These are phyloP conservation scores for Nepenthes mirabilis DNA, from an alignment of 148 eudicot genomes.

Conservation along the genomic window DNA sequence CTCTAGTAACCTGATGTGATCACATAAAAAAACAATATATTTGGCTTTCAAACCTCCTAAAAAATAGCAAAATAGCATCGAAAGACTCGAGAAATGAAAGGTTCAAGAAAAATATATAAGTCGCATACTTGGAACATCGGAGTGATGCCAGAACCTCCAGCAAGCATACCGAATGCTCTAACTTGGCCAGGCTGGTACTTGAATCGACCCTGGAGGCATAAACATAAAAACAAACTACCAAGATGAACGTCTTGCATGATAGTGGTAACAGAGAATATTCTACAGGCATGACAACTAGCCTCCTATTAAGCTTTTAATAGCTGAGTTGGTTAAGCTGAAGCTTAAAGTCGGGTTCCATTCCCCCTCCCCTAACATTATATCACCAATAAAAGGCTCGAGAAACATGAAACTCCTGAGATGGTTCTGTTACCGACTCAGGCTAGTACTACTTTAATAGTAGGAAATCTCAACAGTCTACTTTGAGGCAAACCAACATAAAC, in stretches of 20 bases:
- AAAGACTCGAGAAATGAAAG: background rate
- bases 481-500: no score
- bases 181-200: constrained; percentile 83
- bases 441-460: no score
- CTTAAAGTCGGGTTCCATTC: no score
- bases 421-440: no score
- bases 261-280: no score
- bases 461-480: no score
- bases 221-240: constrained; percentile 1
- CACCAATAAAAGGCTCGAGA: no score
- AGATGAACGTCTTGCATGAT: background rate
- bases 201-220: constrained; percentile 57
- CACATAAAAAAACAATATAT: constrained; percentile 1
- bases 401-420: no score
- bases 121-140: constrained; percentile 64
- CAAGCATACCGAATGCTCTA: constrained; percentile 87
- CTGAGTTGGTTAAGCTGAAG: no score
- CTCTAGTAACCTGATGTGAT: constrained; percentile 56
- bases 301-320: no score
- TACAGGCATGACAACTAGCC: no score
- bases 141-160: constrained; percentile 94
- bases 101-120: background rate
- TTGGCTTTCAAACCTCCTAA: background rate
- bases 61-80: background rate
- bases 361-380: no score